These are phyloP conservation scores for Tuber melanosporum DNA, from an alignment of 495 filamentous ascomycete species.

Conservation along the genomic window DNA sequence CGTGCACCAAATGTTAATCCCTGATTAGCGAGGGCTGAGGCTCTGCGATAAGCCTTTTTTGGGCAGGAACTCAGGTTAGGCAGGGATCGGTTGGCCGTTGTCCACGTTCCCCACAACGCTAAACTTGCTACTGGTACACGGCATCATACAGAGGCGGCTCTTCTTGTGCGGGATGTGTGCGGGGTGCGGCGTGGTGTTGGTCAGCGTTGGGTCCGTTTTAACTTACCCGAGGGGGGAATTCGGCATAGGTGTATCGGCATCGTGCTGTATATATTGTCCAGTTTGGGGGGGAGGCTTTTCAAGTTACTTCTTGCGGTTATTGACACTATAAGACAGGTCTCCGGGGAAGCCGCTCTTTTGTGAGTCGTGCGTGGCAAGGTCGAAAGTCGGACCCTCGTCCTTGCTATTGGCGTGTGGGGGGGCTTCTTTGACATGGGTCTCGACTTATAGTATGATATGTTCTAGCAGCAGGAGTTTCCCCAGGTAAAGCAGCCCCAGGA, in stretches of 20 bases:
- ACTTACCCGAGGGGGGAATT: not conserved
- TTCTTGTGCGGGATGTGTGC: not conserved
- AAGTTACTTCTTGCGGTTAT: not conserved
- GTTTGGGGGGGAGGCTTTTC: too few relatives aligned
- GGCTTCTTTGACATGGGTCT: too few relatives aligned
- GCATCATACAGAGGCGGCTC: not conserved
- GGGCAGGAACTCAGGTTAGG: not conserved
- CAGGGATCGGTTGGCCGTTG: not conserved
- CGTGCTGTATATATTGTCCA: too few relatives aligned
- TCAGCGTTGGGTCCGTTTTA: not conserved
- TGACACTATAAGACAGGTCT: not conserved
- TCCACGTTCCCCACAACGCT: not conserved
- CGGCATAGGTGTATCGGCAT: not conserved
- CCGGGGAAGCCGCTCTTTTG: not conserved
- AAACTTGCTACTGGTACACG: not conserved
- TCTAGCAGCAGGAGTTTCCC: not conserved
- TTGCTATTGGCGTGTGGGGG: not conserved
- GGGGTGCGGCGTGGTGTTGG: not conserved
- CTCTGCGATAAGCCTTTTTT: constrained; percentile 1
- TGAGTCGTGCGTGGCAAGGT: not conserved
- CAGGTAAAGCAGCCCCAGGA: not conserved
- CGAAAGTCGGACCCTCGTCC: not conserved
- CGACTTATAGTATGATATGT: not conserved
- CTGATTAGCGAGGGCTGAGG: not conserved
- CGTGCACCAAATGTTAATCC: not conserved